These are phyloP conservation scores for Chloromonas sp. DNA, from an alignment of 163 green algal species.

Conservation along the genomic window DNA sequence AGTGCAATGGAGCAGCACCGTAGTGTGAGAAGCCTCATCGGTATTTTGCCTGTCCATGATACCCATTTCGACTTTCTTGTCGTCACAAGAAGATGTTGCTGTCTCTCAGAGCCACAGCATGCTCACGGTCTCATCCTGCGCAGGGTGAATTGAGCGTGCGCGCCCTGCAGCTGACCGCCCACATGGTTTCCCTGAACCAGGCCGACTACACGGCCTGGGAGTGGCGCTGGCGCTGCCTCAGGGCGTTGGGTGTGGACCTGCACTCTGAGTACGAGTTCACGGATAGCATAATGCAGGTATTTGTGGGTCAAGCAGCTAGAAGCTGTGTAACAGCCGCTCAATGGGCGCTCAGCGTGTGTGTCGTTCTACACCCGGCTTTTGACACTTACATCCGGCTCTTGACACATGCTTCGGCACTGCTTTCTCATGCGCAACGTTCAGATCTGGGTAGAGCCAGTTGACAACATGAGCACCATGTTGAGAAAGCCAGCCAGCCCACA, in stretches of 20 bases:
- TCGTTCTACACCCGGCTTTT: background rate
- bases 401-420: background rate
- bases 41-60: no score
- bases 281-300: slow-evolving; percentile 16
- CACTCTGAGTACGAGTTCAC: slow-evolving; percentile 30
- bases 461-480: background rate
- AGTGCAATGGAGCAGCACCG: no score
- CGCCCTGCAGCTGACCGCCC: slow-evolving; percentile 55
- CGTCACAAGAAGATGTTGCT: no score
- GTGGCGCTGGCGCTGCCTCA: slow-evolving; percentile 43
- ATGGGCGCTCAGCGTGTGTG: background rate
- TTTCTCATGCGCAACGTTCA: background rate
- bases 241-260: slow-evolving; percentile 18
- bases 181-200: slow-evolving; percentile 66
- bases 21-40: no score
- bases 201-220: slow-evolving; percentile 78
- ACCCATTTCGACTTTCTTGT: no score
- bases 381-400: background rate
- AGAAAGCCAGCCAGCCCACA: background rate
- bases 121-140: background rate
- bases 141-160: slow-evolving; percentile 47
- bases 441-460: background rate
- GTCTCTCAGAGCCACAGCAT: no score
- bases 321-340: background rate
- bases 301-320: background rate